Evolutionary conservation across 202 grass and related monocot species (phyloP), one percentile per base, ranked within the genome.

Genomic region (Tripidium arundinaceum): DNA sequence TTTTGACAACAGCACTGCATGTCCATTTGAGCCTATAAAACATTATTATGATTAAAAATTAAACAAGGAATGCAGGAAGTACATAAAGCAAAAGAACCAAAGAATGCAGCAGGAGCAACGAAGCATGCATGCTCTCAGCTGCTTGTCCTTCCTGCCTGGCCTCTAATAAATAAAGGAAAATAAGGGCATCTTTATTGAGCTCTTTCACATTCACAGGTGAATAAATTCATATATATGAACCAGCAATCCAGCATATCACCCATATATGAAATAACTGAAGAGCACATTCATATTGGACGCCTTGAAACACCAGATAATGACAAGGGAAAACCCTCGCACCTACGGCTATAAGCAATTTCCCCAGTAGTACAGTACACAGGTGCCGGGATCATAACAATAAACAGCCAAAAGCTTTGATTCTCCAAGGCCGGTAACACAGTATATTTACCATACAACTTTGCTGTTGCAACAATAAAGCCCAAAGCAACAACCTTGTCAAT

Each of bases 371-470:
- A n/a, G n/a, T n/a, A n/a, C n/a, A n/a, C n/a, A n/a, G n/a, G n/a
- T n/a, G n/a, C n/a, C n/a, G n/a, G 33, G n/a, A n/a, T n/a, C n/a
- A n/a, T n/a, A n/a, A n/a, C n/a, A n/a, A n/a, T n/a, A n/a, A n/a
- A n/a, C n/a, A n/a, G n/a, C n/a, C n/a, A n/a, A n/a, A n/a, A n/a
- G n/a, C n/a, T n/a, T n/a, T n/a, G n/a, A n/a, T n/a, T n/a, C n/a
- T n/a, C n/a, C n/a, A n/a, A n/a, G n/a, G n/a, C n/a, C 8, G 8
- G 52, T 73, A 73, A 37, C 47, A 73, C 19, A 58, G 50, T 57
- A 89, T 86, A 89, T 79, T 77, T 79, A 83, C 83, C 79, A 83
- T 75, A 90, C 83, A 83, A 80, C 76, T 90, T 78, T 63, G 80
- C 24, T n/a, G 70, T 78, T 78, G 70, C 80, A 86, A 83, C 79